Percentiles rank a stretch among this genome's conserved stretches.
phyloP scores from a whole-genome alignment of 2,329 filamentous ascomycete genomes.

The Paecilomyces sp. region DNA sequence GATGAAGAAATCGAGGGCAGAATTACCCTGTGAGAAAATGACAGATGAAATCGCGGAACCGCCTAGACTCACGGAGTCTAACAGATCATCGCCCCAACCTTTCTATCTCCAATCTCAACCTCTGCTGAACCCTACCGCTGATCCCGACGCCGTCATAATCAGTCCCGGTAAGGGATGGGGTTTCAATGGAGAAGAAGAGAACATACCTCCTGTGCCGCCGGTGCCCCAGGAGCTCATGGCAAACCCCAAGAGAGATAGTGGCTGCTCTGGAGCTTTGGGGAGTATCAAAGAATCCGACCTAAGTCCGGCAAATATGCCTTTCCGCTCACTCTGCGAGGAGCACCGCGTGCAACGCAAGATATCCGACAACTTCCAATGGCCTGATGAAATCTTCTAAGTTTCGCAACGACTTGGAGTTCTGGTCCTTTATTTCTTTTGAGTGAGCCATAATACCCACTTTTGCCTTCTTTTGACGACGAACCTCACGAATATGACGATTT shows the following conservation, averaged over 20 bases:
- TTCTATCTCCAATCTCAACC: conserved; percentile 16
- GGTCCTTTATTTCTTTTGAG: not conserved
- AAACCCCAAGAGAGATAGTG: conserved; percentile 19
- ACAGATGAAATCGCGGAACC: not conserved
- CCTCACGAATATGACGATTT: not conserved
- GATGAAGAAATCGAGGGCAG: conserved; percentile 7
- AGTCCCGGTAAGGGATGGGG: conserved; percentile 1
- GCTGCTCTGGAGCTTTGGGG: conserved; percentile 13
- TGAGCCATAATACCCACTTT: not conserved
- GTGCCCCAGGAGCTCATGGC: conserved; percentile 26
- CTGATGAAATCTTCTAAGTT: conserved; percentile 36
- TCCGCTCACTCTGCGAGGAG: not conserved
- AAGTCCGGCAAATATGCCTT: not conserved
- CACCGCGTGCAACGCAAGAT: not conserved
- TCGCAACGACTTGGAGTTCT: not conserved
- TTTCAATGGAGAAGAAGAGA: conserved; percentile 17
- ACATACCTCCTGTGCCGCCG: conserved; percentile 35
- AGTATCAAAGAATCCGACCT: conserved; percentile 8
- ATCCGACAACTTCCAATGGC: conserved; percentile 33
- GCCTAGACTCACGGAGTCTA: not conserved
- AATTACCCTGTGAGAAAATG: conserved; percentile 3
- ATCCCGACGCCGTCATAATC: not conserved
- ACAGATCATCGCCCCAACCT: not conserved
- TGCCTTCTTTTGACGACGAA: not conserved
- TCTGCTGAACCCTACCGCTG: conserved; percentile 10